Percentiles rank a stretch among this genome's conserved stretches.
Conservation (phyloP, 495 filamentous ascomycete genomes). For the Podospora comata region DNA sequence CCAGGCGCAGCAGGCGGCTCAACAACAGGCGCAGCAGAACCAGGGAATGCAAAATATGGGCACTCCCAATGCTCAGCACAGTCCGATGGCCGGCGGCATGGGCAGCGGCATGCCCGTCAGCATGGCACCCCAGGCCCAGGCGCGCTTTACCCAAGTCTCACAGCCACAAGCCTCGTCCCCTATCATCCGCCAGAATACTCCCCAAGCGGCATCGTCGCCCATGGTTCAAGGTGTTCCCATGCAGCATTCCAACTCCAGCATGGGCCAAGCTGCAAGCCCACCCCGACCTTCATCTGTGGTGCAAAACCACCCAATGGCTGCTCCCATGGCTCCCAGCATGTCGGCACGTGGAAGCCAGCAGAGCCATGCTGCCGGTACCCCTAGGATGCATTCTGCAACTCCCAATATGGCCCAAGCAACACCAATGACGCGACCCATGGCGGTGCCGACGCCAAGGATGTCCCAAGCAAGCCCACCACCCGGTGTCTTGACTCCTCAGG, state of each 20-base stretch:
- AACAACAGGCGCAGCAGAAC: slow-evolving; percentile 35
- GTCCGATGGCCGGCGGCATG: slow-evolving; percentile 26
- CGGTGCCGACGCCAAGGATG: slow-evolving; percentile 69
- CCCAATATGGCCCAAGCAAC: slow-evolving; percentile 74
- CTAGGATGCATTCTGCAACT: slow-evolving; percentile 73
- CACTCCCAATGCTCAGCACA: slow-evolving; percentile 41
- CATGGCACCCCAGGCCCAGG: slow-evolving; percentile 54
- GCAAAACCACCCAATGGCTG: slow-evolving; percentile 63
- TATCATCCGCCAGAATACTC: slow-evolving; percentile 73
- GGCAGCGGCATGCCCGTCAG: slow-evolving; percentile 45
- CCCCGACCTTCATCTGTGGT: slow-evolving; percentile 72
- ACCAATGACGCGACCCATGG: slow-evolving; percentile 61
- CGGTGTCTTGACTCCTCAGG: slow-evolving; percentile 52
- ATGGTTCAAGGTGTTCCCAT: slow-evolving; percentile 70
- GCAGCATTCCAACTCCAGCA: slow-evolving; percentile 74
- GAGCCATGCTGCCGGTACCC: slow-evolving; percentile 71
- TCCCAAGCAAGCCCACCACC: slow-evolving; percentile 66
- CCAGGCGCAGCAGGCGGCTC: slow-evolving; percentile 43
- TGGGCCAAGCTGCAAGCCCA: slow-evolving; percentile 64
- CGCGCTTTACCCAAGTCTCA: slow-evolving; percentile 56
- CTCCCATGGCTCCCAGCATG: slow-evolving; percentile 67
- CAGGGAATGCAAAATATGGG: slow-evolving; percentile 29
- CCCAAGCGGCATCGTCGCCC: slow-evolving; percentile 74
- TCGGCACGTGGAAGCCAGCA: slow-evolving; percentile 76
- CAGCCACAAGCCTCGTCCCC: slow-evolving; percentile 76